Evolutionary conservation across 345 rosid species (phyloP), one percentile per base, ranked within the genome.

Genomic region (Arabidopsis arenosa): DNA sequence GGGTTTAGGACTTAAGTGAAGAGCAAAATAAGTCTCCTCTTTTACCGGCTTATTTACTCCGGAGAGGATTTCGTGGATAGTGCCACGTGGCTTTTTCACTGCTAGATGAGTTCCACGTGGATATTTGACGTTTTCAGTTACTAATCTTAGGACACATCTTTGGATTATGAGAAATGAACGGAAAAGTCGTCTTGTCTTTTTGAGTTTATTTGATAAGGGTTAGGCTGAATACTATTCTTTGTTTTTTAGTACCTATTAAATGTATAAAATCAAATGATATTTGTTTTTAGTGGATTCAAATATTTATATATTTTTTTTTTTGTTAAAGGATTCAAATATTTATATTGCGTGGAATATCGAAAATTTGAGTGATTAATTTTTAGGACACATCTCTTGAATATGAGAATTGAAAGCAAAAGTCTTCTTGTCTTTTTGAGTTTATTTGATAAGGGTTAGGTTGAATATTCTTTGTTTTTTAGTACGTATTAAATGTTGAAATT

Each of bases 81-180:
- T 55, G 33, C 59, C 76, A 56, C 54, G 56, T 55, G 45, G 56
- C 7, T 13, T 47, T 48, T 32, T 17, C 40, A 33, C 56, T 26
- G 10, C 47, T 18, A 11, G 43, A 56, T 18, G 67, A 70, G 76
- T 57, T 59, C 66, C 80, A 77, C 62, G 55, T 77, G 53, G 61
- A 71, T 41, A 2, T 39, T 77, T 77, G 80, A 77, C 76, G 10
- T 14, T 23, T 71, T 64, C 72, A 77, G 66, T 63, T 70, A 47
- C 80, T 77, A 47, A 47, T 55, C 53, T 47, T 21, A 47, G 60
- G 80, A 77, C 80, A 77, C 76, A 70, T 70, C 76, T 71, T 76
- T 48, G 55, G 75, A 30, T 56, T 35, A 7, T 39, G 66, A 55
- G 75, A 70, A 54, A 45, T 63, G 49, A 47, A 48, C 57, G 60